phyloP scores from a whole-genome alignment of 306 rosid species.

The Ormosia semicastrata region DNA sequence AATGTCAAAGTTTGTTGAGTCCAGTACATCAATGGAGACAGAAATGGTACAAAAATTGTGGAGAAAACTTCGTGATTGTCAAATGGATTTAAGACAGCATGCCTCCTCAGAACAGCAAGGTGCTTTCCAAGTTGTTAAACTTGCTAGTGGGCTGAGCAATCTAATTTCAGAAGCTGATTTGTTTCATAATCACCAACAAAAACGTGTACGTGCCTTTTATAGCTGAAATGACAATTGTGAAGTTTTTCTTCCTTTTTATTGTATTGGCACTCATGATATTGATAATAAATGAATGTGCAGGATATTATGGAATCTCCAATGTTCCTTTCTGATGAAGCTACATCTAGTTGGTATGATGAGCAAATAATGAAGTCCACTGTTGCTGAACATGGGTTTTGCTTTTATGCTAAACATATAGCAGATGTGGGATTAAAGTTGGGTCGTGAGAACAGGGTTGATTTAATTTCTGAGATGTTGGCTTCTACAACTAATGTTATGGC shows the following conservation, averaged over 20 bases:
- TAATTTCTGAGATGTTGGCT: slow-evolving; percentile 67
- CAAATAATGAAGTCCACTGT: slow-evolving; percentile 59
- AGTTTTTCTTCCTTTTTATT: background rate
- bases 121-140: slow-evolving; percentile 49
- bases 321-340: slow-evolving; percentile 46
- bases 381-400: slow-evolving; percentile 79
- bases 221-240: slow-evolving; percentile 17
- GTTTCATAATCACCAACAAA: slow-evolving; percentile 41
- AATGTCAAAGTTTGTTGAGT: slow-evolving; percentile 35
- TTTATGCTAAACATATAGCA: slow-evolving; percentile 55
- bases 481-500: slow-evolving; percentile 51
- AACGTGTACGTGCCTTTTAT: slow-evolving; percentile 40
- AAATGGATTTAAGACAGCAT: slow-evolving; percentile 49
- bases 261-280: slow-evolving; percentile 12
- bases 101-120: slow-evolving; percentile 44
- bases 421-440: slow-evolving; percentile 52
- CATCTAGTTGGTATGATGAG: slow-evolving; percentile 48
- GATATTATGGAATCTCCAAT: slow-evolving; percentile 47
- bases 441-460: slow-evolving; percentile 43
- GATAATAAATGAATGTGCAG: slow-evolving; percentile 47
- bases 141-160: slow-evolving; percentile 57
- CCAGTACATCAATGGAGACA: slow-evolving; percentile 31
- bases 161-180: slow-evolving; percentile 70
- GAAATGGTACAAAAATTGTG: slow-evolving; percentile 58
- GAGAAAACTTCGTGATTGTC: slow-evolving; percentile 55